phyloP scores from a whole-genome alignment of 176 grass and related monocot species.

The Carex cristatella region DNA sequence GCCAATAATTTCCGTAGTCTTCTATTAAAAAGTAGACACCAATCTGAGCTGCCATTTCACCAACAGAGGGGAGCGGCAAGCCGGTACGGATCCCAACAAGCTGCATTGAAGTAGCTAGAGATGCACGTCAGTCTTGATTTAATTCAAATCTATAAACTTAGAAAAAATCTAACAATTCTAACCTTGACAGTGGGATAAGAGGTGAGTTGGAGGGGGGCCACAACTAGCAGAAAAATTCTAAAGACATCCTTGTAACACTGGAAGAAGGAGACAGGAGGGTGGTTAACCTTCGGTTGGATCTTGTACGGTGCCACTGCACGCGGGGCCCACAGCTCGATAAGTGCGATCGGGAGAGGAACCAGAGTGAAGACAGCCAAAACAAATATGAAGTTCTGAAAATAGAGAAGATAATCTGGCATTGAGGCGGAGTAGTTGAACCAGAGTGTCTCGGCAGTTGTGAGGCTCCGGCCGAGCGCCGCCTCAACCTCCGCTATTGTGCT shows the following conservation, averaged over 20 bases:
- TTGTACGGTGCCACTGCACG: slow-evolving; percentile 48
- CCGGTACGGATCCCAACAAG: slow-evolving; percentile 63
- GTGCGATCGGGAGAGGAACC: slow-evolving; percentile 73
- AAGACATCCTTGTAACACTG: slow-evolving; percentile 71
- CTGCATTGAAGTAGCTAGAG: slow-evolving; percentile 24
- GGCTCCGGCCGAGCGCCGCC: slow-evolving; percentile 58
- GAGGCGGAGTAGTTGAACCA: slow-evolving; percentile 64
- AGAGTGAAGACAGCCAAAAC: slow-evolving; percentile 65
- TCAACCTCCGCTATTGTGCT: slow-evolving; percentile 58
- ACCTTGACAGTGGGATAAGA: slow-evolving; percentile 91
- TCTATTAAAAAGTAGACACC: slow-evolving; percentile 83
- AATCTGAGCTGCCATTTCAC: slow-evolving; percentile 63
- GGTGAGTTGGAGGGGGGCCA: slow-evolving; percentile 59
- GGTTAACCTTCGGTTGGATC: slow-evolving; percentile 68
- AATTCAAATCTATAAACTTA: not conserved
- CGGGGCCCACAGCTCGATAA: slow-evolving; percentile 63
- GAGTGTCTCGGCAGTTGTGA: slow-evolving; percentile 42
- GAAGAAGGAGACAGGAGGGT: slow-evolving; percentile 37
- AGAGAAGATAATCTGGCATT: slow-evolving; percentile 58
- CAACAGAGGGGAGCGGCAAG: slow-evolving; percentile 57
- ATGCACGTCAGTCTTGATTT: not conserved
- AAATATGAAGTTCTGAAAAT: slow-evolving; percentile 66
- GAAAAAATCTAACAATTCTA: not conserved
- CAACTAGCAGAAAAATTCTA: slow-evolving; percentile 57
- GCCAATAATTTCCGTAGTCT: slow-evolving; percentile 86